Evolutionary conservation across 2,329 filamentous ascomycete species (phyloP).

Genomic region (Colletotrichum tamarilloi): DNA sequence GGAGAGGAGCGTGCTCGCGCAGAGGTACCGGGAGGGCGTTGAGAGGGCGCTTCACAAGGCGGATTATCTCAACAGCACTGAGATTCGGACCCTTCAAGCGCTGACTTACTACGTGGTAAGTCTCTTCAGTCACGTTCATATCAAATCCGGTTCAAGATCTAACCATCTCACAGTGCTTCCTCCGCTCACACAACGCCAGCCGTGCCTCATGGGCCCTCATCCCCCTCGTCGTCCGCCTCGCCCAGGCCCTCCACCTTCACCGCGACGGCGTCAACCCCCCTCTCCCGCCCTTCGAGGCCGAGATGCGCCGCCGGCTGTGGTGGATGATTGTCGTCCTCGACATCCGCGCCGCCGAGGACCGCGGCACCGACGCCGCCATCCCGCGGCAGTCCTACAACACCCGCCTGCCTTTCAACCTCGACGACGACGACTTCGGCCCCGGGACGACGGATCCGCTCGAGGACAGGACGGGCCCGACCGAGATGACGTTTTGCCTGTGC

Average conservation of each 20-base stretch:
- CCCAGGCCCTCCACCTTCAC: slow-evolving; percentile 55
- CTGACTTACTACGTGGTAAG: slow-evolving; percentile 52
- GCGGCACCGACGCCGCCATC: slow-evolving; percentile 59
- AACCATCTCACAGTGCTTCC: slow-evolving; percentile 43
- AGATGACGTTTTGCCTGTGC: slow-evolving; percentile 54
- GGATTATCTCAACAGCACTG: slow-evolving; percentile 54
- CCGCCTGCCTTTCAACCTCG: slow-evolving; percentile 60
- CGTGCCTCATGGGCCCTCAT: slow-evolving; percentile 56
- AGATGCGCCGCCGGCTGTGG: slow-evolving; percentile 71
- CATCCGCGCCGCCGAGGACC: slow-evolving; percentile 63
- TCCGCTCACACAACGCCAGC: slow-evolving; percentile 50
- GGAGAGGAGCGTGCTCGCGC: slow-evolving; percentile 45
- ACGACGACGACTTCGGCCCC: slow-evolving; percentile 62
- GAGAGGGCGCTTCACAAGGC: slow-evolving; percentile 54
- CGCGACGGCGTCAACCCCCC: slow-evolving; percentile 51
- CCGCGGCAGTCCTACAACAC: slow-evolving; percentile 57
- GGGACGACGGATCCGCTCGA: slow-evolving; percentile 47
- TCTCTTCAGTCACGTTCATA: background rate
- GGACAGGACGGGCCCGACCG: slow-evolving; percentile 51
- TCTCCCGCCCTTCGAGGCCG: slow-evolving; percentile 62
- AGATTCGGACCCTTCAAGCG: slow-evolving; percentile 54
- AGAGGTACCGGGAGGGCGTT: slow-evolving; percentile 45
- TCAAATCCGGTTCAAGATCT: background rate
- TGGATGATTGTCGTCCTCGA: slow-evolving; percentile 73
- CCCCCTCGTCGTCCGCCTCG: slow-evolving; percentile 54